Conservation (phyloP, 345 rosid genomes). For the Carallia brachiata region DNA sequence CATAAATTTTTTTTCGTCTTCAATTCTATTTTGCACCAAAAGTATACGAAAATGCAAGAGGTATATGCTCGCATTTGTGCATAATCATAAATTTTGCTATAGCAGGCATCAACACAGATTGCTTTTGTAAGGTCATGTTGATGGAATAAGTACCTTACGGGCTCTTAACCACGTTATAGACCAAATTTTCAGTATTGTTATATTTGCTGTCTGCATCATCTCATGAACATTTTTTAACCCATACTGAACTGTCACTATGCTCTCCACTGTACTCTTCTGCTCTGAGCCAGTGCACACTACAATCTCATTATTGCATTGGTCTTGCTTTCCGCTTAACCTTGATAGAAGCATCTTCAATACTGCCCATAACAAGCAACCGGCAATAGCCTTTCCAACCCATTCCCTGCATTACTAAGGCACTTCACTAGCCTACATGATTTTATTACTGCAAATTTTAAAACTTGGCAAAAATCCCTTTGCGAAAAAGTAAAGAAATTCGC, state of each 20-base stretch:
- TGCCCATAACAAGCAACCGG: constrained; percentile 45
- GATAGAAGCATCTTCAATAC: constrained; percentile 54
- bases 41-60: too few relatives aligned
- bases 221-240: constrained; percentile 53
- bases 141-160: constrained; percentile 43
- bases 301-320: constrained; percentile 40
- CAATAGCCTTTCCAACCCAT: constrained; percentile 71
- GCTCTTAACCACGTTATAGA: constrained; percentile 59
- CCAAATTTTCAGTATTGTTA: constrained; percentile 60
- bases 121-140: background rate
- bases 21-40: too few relatives aligned
- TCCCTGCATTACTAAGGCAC: constrained; percentile 42
- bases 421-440: background rate
- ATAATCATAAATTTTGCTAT: too few relatives aligned
- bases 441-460: too few relatives aligned
- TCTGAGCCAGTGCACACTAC: constrained; percentile 57
- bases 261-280: constrained; percentile 57
- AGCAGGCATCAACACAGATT: background rate
- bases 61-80: too few relatives aligned
- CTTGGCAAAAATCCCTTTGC: too few relatives aligned
- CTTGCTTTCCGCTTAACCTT: constrained; percentile 34
- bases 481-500: background rate
- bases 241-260: constrained; percentile 72
- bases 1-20: too few relatives aligned
- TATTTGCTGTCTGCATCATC: constrained; percentile 53